A percentile compares a stretch with the other conserved stretches of the same genome.
Conservation (phyloP, 306 rosid genomes). For the Parietaria judaica region DNA sequence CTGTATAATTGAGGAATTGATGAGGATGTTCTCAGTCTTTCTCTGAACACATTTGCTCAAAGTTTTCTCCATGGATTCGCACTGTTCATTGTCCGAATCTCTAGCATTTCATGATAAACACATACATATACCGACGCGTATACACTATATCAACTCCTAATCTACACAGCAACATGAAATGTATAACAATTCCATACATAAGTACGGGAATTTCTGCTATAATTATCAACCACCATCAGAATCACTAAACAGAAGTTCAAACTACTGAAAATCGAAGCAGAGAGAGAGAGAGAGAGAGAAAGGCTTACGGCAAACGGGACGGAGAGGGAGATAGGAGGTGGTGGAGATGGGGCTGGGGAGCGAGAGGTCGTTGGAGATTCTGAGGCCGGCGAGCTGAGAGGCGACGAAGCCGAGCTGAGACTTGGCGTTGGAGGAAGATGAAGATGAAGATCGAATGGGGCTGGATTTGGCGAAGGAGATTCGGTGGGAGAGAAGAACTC, state of each 20-base stretch:
- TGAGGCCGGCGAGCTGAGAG: constrained; percentile 68
- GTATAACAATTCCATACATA: no score
- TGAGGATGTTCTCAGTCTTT: no score
- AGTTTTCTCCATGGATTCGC: no score
- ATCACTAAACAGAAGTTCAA: not conserved
- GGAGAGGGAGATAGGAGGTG: constrained; percentile 27
- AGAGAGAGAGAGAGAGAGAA: constrained; percentile 4
- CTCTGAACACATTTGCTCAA: no score
- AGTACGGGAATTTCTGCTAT: no score
- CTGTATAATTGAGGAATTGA: no score
- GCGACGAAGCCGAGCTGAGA: constrained; percentile 43
- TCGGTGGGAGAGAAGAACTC: constrained; percentile 15
- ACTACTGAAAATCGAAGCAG: not conserved
- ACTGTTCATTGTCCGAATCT: no score
- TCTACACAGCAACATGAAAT: no score
- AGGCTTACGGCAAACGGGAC: constrained; percentile 59
- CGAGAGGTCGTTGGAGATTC: constrained; percentile 33
- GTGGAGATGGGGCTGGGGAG: constrained; percentile 24
- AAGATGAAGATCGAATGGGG: constrained; percentile 6
- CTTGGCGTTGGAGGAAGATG: constrained; percentile 7
- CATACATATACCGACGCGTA: no score
- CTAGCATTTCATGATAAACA: no score
- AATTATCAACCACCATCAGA: no score
- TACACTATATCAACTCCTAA: no score
- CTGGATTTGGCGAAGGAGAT: constrained; percentile 12